These are phyloP conservation scores for Cystofilobasidium bisporidii DNA, from an alignment of 768 basidiomycete species.

Conservation along the genomic window DNA sequence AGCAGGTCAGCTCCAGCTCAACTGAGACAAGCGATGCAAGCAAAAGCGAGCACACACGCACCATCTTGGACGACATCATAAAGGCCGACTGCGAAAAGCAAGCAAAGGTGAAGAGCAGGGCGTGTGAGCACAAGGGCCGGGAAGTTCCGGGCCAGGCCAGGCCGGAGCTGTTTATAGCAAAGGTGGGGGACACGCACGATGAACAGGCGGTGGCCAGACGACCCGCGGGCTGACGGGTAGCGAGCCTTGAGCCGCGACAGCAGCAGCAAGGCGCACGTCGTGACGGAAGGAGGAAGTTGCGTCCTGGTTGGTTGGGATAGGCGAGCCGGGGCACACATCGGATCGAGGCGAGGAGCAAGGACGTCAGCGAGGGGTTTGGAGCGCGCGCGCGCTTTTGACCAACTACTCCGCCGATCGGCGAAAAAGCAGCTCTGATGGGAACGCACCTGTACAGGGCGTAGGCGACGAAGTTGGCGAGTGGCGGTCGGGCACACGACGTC, in stretches of 20 bases:
- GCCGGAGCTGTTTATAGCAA: background rate
- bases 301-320: constrained; percentile 72
- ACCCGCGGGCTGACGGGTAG: constrained; percentile 84
- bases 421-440: constrained; percentile 21
- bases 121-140: background rate
- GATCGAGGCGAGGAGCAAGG: constrained; percentile 44
- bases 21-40: no score
- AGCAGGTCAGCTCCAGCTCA: no score
- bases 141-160: background rate
- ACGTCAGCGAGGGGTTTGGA: no score
- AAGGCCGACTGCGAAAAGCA: constrained; percentile 51
- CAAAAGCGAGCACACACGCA: no score
- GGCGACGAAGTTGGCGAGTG: constrained; percentile 30
- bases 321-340: constrained; percentile 58
- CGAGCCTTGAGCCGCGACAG: constrained; percentile 77
- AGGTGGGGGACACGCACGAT: constrained; percentile 4
- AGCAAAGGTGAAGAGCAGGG: background rate
- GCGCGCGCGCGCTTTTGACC: background rate
- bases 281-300: constrained; percentile 59
- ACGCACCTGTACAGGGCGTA: constrained; percentile 25
- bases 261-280: constrained; percentile 59
- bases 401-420: constrained; percentile 45
- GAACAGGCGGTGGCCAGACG: constrained; percentile 73
- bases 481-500: constrained; percentile 26
- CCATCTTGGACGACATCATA: constrained; percentile 74